Evolutionary conservation across 352 stramenopile genomes (phyloP).

Genomic region (Globisporangium takayamanum): DNA sequence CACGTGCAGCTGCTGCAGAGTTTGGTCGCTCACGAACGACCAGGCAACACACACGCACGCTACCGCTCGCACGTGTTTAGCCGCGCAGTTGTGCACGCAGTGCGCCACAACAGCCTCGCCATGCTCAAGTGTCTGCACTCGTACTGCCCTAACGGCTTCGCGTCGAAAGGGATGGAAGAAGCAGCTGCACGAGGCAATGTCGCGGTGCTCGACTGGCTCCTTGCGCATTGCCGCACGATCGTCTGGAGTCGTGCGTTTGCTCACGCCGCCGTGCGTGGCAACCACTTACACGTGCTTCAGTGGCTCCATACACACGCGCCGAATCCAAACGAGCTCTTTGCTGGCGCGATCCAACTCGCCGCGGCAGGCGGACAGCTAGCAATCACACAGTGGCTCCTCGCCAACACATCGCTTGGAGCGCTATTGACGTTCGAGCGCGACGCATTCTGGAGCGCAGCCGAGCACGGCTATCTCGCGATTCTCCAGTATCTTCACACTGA

Average conservation of each 20-base stretch:
- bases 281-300: background rate
- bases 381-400: background rate
- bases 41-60: background rate
- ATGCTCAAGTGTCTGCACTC: background rate
- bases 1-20: slow-evolving; percentile 1
- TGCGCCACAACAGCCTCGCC: background rate
- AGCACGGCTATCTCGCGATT: background rate
- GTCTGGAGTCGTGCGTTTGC: background rate
- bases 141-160: background rate
- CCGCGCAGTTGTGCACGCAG: background rate
- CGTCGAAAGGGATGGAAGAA: background rate
- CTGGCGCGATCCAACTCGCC: background rate
- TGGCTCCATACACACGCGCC: background rate
- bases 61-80: background rate
- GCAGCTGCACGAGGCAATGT: background rate
- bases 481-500: background rate
- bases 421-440: too few relatives aligned
- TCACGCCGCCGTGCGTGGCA: background rate
- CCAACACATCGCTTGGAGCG: too few relatives aligned
- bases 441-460: background rate
- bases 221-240: background rate
- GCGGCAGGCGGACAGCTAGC: background rate
- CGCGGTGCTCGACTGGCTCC: background rate
- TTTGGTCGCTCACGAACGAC: background rate
- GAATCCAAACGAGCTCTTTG: background rate